phyloP scores from a whole-genome alignment of 805 yeast genomes.

The Komagataella pastoris region DNA sequence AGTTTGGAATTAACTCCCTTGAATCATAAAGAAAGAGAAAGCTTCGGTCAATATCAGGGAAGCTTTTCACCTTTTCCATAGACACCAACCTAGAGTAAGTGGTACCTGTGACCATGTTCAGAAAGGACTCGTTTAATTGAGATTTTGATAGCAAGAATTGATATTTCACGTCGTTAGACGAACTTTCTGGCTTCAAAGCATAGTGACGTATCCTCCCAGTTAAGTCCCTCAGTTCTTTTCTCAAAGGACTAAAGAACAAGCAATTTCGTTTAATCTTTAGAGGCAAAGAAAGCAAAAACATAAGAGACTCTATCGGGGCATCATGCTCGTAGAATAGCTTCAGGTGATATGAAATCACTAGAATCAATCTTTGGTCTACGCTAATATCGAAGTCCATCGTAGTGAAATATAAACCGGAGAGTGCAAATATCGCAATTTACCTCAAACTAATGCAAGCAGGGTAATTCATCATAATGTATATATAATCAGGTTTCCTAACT shows the following conservation, averaged over 20 bases:
- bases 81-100: neutral
- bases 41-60: neutral
- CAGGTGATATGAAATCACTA: neutral
- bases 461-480: neutral
- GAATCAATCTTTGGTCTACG: neutral
- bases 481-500: neutral
- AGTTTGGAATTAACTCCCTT: neutral
- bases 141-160: neutral
- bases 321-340: neutral
- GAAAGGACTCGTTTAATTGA: neutral
- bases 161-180: neutral
- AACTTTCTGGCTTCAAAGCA: neutral
- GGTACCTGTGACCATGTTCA: neutral
- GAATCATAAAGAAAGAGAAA: neutral
- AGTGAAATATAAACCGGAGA: constrained; percentile 6
- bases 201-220: neutral
- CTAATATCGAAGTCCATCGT: neutral
- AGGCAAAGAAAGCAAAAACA: neutral
- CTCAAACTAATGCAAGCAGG: constrained; percentile 3
- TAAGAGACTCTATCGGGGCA: neutral
- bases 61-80: neutral
- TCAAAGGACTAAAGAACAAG: neutral
- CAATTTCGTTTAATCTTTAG: neutral
- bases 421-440: neutral
- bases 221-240: neutral